Evolutionary conservation across 768 basidiomycete species (phyloP), one percentile per base, ranked within the genome.

Genomic region (Guyanaporus albipodus): DNA sequence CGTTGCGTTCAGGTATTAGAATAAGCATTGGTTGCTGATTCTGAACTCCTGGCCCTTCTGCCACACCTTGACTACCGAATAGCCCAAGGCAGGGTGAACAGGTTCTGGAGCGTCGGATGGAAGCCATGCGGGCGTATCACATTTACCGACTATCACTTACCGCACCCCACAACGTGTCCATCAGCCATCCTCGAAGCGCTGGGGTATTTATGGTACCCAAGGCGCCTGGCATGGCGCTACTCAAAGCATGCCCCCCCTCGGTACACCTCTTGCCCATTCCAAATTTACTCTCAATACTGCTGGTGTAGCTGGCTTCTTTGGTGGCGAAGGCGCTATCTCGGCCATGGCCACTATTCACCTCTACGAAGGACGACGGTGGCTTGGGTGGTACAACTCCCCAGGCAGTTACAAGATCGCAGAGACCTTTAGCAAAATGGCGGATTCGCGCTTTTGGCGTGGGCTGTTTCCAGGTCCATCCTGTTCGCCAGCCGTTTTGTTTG

Each of bases 371-470:
- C 53, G 63, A 45, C 59, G 53, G 15, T 70, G 60, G 63, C 51
- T 70, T 6, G 68, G 68, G 1, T 70, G 62, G 63, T 70, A 52
- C 38, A 70, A 70, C 15, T 63, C 68, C 9, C 69, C 70, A 1
- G 68, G 68, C 6, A 63, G 67, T 42, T 62, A 64, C 33, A 50
- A 44, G 0, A 39, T 70, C 33, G 68, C 67, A 4, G 70, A 59
- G 44, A 55, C 47, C 18, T 70, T 67, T 24, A 65, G 65, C 2
- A 42, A 55, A 22, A 52, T 70, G 40, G 69, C 67, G 0, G 51
- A 58, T n/a, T 56, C 58, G 4, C 56, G 56, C 8, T 50, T 68
- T 33, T 70, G 68, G 68, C 55, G 60, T 36, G 66, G 62, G 8
- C 33, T 70, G 0, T 70, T 63, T 40, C 69, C 67, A 4, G 62